A percentile compares a stretch with the other conserved stretches of the same genome.
Evolutionary conservation across 2,329 filamentous ascomycete genomes (phyloP).

Genomic region (Fusarium armeniacum): DNA sequence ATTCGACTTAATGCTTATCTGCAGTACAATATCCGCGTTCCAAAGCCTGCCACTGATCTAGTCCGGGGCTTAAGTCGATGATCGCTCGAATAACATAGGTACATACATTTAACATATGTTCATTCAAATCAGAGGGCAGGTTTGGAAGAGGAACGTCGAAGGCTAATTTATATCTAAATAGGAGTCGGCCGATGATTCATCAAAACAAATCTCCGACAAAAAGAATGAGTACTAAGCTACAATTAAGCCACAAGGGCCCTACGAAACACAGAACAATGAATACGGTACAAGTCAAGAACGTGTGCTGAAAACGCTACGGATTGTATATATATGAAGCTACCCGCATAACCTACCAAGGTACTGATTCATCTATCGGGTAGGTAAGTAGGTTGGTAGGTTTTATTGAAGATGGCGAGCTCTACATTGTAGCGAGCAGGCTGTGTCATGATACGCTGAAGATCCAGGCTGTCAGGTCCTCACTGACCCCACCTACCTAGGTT

Average conservation of each 20-base stretch:
- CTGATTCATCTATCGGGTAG: no score
- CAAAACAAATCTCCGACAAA: no score
- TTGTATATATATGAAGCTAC: background rate
- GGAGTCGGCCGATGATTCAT: conserved; percentile 1
- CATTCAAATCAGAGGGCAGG: background rate
- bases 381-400: background rate
- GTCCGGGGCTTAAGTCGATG: background rate
- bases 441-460: conserved; percentile 2
- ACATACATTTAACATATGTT: conserved; percentile 4
- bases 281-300: background rate
- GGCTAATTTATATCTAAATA: background rate
- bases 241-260: background rate
- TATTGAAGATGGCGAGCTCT: background rate
- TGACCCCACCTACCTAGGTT: background rate
- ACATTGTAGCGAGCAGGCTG: background rate
- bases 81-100: background rate
- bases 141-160: background rate
- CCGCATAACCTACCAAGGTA: background rate
- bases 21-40: background rate
- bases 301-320: background rate
- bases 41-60: background rate
- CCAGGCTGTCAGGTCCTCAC: conserved; percentile 3
- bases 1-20: conserved; percentile 8
- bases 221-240: background rate
- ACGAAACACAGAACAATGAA: background rate